Base-by-base conservation (phyloP, 2,329 filamentous ascomycete species). In the Dactylonectria estremocensis region DNA sequence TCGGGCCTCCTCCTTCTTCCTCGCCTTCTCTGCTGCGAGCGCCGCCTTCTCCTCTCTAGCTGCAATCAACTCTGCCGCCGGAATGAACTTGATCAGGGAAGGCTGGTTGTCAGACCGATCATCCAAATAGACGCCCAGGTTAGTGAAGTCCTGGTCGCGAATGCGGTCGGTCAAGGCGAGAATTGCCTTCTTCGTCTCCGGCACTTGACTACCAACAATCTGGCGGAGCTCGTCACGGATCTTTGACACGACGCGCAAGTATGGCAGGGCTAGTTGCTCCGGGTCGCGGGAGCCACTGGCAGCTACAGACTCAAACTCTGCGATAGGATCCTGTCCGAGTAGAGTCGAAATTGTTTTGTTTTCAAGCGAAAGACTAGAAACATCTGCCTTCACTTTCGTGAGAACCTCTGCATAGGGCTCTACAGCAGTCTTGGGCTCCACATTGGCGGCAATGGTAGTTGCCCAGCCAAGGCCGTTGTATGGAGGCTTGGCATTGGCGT, bases 61-160 rank as follows among this genome's bases (percentile, higher is more conserved):
- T 2, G 87, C 87, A 40, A 90, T 85, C 28, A 91, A 81, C 68
- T 89, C 86, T 4, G 85, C 81, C 4, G 86, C 87, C 0, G 88
- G 87, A 10, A 90, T 83, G 67, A 90, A 90, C 75, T 90, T 90
- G 68, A 97, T 91, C 35, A 97, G 86, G 0, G 94, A 94, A 0
- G 89, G 91, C 77, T 86, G 87, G 61, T 84, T 84, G 53, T 88
- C 88, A n/a, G 83, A 83, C 56, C 94, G 89, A 76, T 98, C 95
- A 77, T 98, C 95, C 1, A 98, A 90, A 77, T 97, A 97, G 65
- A 98, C 92, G 43, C 92, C 93, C 0, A 97, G 84, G 65, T 95
- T 91, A 75, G 93, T 95, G 11, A 98, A 89, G 64, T 95, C 90
- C 10, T 90, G 86, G 78, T 98, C 93, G 59, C 95, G 92, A 49